phyloP scores from a whole-genome alignment of 129 eudicot genomes.

The Chrysanthemum lavandulifolium region DNA sequence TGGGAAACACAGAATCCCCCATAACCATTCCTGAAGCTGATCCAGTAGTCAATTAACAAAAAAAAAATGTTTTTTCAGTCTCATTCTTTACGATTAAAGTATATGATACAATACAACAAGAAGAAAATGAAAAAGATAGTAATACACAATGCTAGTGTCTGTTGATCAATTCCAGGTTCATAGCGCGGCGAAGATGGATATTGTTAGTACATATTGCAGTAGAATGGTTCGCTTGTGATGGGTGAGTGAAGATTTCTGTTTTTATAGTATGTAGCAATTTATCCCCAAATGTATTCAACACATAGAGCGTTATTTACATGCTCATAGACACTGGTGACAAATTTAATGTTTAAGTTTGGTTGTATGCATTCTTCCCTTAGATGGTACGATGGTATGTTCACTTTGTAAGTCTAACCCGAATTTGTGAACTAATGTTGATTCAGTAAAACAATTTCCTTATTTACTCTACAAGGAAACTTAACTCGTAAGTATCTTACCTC shows the following conservation, averaged over 20 bases:
- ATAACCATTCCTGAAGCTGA: slow-evolving; percentile 29
- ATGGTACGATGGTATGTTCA: background rate
- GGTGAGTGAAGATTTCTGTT: slow-evolving; percentile 4
- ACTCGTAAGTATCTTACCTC: too few species aligned
- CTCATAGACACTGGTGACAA: background rate
- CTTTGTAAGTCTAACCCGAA: background rate
- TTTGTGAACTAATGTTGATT: background rate
- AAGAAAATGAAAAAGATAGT: background rate
- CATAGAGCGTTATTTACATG: background rate
- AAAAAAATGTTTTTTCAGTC: slow-evolving; percentile 26
- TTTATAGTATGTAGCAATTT: slow-evolving; percentile 14
- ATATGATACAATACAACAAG: slow-evolving; percentile 7
- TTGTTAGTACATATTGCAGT: slow-evolving; percentile 22
- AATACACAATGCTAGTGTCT: background rate
- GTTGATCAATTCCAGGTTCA: slow-evolving; percentile 7
- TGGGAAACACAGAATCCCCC: slow-evolving; percentile 44
- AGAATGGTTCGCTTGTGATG: slow-evolving; percentile 11
- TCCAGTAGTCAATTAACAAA: slow-evolving; percentile 30
- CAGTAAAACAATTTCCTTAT: too few species aligned
- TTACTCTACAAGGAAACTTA: too few species aligned
- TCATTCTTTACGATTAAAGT: slow-evolving; percentile 20
- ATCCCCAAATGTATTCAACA: background rate
- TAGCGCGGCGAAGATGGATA: background rate
- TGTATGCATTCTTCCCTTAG: background rate
- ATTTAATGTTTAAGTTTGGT: background rate